These are phyloP conservation scores for Fistulina hepatica DNA, from an alignment of 1,284 basidiomycete species.

Conservation along the genomic window DNA sequence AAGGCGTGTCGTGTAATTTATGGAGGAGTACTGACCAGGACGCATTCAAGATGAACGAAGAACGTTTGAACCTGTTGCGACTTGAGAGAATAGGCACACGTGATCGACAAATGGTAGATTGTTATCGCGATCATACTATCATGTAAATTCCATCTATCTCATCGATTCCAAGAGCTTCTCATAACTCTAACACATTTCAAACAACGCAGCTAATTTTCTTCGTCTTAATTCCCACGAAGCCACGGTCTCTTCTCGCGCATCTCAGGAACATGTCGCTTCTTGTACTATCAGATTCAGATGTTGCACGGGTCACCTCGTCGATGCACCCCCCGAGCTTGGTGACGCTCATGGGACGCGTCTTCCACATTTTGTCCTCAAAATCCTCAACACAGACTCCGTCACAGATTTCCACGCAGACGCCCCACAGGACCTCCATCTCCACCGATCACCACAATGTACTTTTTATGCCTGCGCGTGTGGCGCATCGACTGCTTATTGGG, in stretches of 20 bases:
- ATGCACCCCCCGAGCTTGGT: slow-evolving; percentile 37
- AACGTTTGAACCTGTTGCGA: too few species aligned
- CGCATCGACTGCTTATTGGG: slow-evolving; percentile 15
- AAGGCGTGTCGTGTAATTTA: too few species aligned
- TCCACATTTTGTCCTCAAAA: slow-evolving; percentile 18
- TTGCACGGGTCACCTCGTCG: slow-evolving; percentile 31
- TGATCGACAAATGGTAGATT: too few species aligned
- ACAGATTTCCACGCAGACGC: slow-evolving; percentile 27
- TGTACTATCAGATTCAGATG: slow-evolving; percentile 41
- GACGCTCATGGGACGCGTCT: slow-evolving; percentile 45
- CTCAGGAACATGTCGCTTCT: slow-evolving; percentile 37
- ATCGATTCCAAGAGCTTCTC: too few species aligned
- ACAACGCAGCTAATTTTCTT: too few species aligned
- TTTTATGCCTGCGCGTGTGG: slow-evolving; percentile 62
- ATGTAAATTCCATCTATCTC: too few species aligned
- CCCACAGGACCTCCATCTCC: slow-evolving; percentile 39
- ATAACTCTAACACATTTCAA: too few species aligned
- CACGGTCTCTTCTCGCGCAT: too few species aligned
- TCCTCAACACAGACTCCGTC: slow-evolving; percentile 11
- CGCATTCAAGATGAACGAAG: too few species aligned
- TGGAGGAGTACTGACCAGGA: too few species aligned
- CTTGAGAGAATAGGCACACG: too few species aligned
- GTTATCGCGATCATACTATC: too few species aligned
- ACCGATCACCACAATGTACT: slow-evolving; percentile 42
- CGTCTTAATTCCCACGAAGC: slow-evolving; percentile 20